Evolutionary conservation across 768 basidiomycete genomes (phyloP).

Genomic region (Neoboletus subvelutipes): DNA sequence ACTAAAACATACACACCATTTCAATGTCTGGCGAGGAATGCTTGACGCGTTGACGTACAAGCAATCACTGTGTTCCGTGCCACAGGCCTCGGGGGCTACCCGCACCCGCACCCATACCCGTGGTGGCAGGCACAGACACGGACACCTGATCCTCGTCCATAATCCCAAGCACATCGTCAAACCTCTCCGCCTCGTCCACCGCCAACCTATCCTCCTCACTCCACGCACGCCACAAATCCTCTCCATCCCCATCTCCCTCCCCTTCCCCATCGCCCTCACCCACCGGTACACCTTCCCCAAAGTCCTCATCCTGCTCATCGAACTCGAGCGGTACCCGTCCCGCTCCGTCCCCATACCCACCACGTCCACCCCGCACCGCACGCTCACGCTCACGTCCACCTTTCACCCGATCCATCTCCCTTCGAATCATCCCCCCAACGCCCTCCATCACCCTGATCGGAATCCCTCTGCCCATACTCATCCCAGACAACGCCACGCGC

Average conservation of each 20-base stretch:
- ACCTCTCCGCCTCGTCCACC: conserved; percentile 33
- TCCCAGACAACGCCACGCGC: conserved; percentile 17
- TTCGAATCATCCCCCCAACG: conserved; percentile 50
- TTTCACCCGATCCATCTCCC: conserved; percentile 43
- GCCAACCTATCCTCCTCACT: conserved; percentile 31
- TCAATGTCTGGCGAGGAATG: background rate
- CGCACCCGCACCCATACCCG: background rate
- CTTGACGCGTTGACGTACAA: background rate
- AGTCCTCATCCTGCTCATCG: conserved; percentile 70
- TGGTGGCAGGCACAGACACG: conserved; percentile 1
- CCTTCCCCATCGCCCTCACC: background rate
- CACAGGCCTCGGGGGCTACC: background rate
- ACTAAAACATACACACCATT: background rate
- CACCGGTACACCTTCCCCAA: conserved; percentile 29
- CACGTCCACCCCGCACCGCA: background rate
- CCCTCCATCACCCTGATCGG: conserved; percentile 65
- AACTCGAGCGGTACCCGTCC: conserved; percentile 48
- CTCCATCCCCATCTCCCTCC: conserved; percentile 6
- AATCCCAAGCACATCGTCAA: conserved; percentile 35
- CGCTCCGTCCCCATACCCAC: background rate
- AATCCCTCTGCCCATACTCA: conserved; percentile 29
- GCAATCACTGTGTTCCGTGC: background rate
- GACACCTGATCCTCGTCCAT: conserved; percentile 35
- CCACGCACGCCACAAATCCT: conserved; percentile 27
- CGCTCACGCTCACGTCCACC: conserved; percentile 4